Conservation (phyloP, 129 eudicot genomes). For the Pittosporum tobira region DNA sequence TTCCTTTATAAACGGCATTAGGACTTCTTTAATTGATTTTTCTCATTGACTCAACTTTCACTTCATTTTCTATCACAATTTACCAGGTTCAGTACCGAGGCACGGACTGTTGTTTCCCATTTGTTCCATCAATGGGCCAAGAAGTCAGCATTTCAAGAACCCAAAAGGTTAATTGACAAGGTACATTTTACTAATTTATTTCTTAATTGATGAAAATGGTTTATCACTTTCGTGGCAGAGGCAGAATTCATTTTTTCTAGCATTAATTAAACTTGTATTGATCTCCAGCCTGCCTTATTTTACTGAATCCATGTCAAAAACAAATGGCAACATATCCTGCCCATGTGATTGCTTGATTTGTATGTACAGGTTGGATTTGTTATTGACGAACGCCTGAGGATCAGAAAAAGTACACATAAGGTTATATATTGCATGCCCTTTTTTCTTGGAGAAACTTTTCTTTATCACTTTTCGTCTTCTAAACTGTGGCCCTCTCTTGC, state of each 20-base stretch:
- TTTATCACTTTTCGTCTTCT: neutral
- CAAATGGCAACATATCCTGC: neutral
- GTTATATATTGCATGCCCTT: slow-evolving; percentile 20
- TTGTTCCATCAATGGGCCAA: slow-evolving; percentile 92
- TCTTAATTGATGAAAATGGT: neutral
- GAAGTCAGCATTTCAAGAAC: slow-evolving; percentile 86
- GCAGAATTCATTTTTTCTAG: neutral
- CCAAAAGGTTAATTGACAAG: slow-evolving; percentile 89
- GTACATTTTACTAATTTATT: slow-evolving; percentile 19
- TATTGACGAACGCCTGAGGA: slow-evolving; percentile 84
- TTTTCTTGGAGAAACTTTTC: neutral
- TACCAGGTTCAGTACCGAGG: slow-evolving; percentile 66
- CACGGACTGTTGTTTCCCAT: slow-evolving; percentile 77
- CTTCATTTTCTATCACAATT: slow-evolving; percentile 8
- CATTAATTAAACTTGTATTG: neutral
- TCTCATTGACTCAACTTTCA: neutral
- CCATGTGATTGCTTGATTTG: slow-evolving; percentile 12
- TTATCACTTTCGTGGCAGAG: neutral
- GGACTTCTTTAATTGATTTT: neutral
- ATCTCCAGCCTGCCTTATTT: neutral
- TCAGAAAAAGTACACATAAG: slow-evolving; percentile 67
- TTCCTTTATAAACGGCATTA: neutral
- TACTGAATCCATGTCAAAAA: neutral
- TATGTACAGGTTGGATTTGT: slow-evolving; percentile 68
- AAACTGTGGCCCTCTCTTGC: neutral